A percentile compares a stretch with the other conserved stretches of the same genome.
Evolutionary conservation across 768 basidiomycete genomes (phyloP).

Genomic region (Suillus tomentosus): DNA sequence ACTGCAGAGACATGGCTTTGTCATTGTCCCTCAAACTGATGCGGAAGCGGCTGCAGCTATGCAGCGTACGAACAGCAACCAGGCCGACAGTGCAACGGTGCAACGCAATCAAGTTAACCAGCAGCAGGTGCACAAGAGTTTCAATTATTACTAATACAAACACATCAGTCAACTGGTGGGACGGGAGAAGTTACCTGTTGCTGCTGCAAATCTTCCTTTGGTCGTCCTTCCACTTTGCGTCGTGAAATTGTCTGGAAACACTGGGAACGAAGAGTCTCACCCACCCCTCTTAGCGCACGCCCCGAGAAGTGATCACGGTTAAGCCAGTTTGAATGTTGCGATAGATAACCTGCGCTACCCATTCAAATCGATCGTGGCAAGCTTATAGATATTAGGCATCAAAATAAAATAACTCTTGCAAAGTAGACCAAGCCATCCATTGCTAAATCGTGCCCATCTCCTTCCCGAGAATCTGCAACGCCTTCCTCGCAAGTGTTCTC

Average conservation of each 20-base stretch:
- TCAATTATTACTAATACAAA: too few species aligned
- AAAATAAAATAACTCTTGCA: neutral
- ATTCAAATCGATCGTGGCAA: neutral
- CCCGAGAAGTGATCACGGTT: conserved; percentile 1
- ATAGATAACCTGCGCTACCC: neutral
- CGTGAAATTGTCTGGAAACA: conserved; percentile 35
- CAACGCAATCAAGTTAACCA: too few species aligned
- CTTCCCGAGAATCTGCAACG: conserved; percentile 67
- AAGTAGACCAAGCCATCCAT: neutral
- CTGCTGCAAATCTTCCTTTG: too few species aligned
- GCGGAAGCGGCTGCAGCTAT: too few species aligned
- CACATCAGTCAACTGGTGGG: too few species aligned
- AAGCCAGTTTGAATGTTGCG: neutral
- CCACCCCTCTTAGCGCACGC: conserved; percentile 26
- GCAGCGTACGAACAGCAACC: too few species aligned
- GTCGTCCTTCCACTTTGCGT: too few species aligned
- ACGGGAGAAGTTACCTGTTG: too few species aligned
- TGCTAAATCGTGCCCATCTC: conserved; percentile 24
- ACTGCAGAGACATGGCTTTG: too few species aligned
- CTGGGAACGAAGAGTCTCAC: conserved; percentile 54
- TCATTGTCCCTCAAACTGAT: too few species aligned
- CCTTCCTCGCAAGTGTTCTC: conserved; percentile 62
- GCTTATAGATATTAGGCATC: neutral
- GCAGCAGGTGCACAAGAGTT: too few species aligned
- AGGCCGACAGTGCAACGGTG: too few species aligned